phyloP scores from a whole-genome alignment of 2,329 filamentous ascomycete species.

The Cordyceps farinosa region DNA sequence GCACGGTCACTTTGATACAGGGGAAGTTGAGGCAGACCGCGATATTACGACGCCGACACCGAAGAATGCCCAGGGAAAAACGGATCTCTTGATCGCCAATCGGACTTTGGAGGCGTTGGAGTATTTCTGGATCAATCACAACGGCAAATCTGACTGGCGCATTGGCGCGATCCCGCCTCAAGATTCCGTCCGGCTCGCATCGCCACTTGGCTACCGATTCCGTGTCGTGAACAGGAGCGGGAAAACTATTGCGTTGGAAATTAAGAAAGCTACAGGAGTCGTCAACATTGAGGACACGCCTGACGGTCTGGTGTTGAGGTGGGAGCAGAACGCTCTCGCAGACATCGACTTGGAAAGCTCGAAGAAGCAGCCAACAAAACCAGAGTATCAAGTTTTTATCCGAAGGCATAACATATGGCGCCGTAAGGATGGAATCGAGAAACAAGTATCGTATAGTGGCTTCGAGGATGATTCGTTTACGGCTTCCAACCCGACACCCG shows the following conservation, averaged over 20 bases:
- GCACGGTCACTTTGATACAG: constrained; percentile 19
- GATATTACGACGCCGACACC: not conserved
- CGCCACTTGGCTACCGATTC: no score
- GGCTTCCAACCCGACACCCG: no score
- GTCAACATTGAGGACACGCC: no score
- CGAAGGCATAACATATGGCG: not conserved
- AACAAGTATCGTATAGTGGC: no score
- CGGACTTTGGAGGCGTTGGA: constrained; percentile 20
- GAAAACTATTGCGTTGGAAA: no score
- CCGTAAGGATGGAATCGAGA: no score
- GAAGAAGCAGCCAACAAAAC: not conserved
- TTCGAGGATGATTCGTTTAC: no score
- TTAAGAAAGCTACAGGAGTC: no score
- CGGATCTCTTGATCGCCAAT: constrained; percentile 25
- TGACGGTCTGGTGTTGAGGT: no score
- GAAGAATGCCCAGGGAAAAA: constrained; percentile 21
- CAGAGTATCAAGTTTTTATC: not conserved
- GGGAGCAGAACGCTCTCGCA: no score
- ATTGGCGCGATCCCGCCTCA: not conserved
- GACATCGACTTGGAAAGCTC: not conserved
- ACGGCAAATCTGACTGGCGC: constrained; percentile 19
- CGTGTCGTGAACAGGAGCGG: no score
- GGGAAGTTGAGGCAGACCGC: not conserved
- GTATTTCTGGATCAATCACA: constrained; percentile 26
- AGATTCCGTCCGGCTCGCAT: no score